Conservation (phyloP, 2,329 filamentous ascomycete species). For the Helicocarpus griseus region DNA sequence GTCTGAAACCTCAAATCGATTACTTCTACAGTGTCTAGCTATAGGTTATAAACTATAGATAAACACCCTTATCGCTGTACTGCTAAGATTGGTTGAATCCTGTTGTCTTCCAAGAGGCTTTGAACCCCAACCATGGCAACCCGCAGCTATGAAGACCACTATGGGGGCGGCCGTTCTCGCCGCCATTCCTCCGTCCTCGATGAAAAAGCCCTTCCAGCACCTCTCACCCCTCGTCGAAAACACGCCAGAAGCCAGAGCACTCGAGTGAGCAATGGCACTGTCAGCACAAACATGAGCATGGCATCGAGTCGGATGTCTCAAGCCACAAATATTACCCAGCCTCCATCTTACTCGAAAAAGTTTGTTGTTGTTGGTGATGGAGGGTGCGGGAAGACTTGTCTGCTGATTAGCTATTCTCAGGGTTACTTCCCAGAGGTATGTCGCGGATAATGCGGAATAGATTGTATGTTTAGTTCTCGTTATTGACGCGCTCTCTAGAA, state of each 20-base stretch:
- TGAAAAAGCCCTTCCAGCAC: slow-evolving; percentile 27
- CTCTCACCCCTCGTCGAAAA: slow-evolving; percentile 33
- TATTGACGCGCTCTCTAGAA: slow-evolving; percentile 50
- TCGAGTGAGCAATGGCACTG: slow-evolving; percentile 78
- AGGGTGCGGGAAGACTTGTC: slow-evolving; percentile 95
- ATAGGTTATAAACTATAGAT: neutral
- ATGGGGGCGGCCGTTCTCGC: slow-evolving; percentile 43
- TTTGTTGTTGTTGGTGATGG: slow-evolving; percentile 97
- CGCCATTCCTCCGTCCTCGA: slow-evolving; percentile 44
- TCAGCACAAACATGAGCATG: slow-evolving; percentile 72
- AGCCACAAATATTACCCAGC: slow-evolving; percentile 78
- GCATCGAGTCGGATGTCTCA: slow-evolving; percentile 62
- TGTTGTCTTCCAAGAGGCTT: neutral
- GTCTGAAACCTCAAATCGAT: no score
- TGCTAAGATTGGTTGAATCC: neutral
- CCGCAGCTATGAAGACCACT: slow-evolving; percentile 10
- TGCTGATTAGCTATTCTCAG: slow-evolving; percentile 97
- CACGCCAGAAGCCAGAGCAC: slow-evolving; percentile 46
- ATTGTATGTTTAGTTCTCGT: neutral
- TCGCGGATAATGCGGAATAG: neutral
- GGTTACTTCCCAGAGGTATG: slow-evolving; percentile 96
- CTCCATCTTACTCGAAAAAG: slow-evolving; percentile 94
- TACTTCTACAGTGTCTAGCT: neutral
- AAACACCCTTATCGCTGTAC: neutral
- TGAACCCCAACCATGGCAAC: slow-evolving; percentile 10